Evolutionary conservation across 2,329 filamentous ascomycete species (phyloP).

Genomic region (Pseudohalonectria lignicola): DNA sequence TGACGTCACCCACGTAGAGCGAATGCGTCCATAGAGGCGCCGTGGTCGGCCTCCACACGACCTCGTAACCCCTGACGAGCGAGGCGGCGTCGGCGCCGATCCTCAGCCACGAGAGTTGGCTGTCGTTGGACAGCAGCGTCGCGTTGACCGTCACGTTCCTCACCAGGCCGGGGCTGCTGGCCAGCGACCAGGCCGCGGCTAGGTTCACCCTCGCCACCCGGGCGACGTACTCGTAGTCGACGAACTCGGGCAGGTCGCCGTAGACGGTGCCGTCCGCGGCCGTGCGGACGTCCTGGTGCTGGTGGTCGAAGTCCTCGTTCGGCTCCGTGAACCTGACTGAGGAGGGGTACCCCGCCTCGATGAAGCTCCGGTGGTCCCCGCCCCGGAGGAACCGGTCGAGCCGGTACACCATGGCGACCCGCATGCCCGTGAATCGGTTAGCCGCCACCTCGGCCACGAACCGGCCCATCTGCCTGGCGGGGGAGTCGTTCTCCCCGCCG

Average conservation of each 20-base stretch:
- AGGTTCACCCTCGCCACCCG: slow-evolving; percentile 44
- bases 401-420: slow-evolving; percentile 43
- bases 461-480: slow-evolving; percentile 37
- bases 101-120: slow-evolving; percentile 33
- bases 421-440: slow-evolving; percentile 39
- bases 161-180: slow-evolving; percentile 36
- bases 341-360: slow-evolving; percentile 37
- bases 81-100: slow-evolving; percentile 8
- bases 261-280: slow-evolving; percentile 35
- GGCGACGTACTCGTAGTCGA: slow-evolving; percentile 43
- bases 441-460: slow-evolving; percentile 42
- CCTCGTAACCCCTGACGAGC: slow-evolving; percentile 35
- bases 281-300: slow-evolving; percentile 42
- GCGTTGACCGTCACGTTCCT: slow-evolving; percentile 29
- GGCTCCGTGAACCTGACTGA: slow-evolving; percentile 47
- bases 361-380: slow-evolving; percentile 44
- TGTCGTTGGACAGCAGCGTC: slow-evolving; percentile 31
- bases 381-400: slow-evolving; percentile 44
- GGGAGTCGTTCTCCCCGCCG: slow-evolving; percentile 31
- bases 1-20: slow-evolving; percentile 34
- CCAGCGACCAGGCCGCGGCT: slow-evolving; percentile 41
- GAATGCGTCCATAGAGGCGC: slow-evolving; percentile 38
- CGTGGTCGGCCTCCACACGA: slow-evolving; percentile 41
- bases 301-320: slow-evolving; percentile 43
- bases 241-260: slow-evolving; percentile 43